phyloP scores from a whole-genome alignment of 2,329 filamentous ascomycete species.

The Claviceps maximensis region DNA sequence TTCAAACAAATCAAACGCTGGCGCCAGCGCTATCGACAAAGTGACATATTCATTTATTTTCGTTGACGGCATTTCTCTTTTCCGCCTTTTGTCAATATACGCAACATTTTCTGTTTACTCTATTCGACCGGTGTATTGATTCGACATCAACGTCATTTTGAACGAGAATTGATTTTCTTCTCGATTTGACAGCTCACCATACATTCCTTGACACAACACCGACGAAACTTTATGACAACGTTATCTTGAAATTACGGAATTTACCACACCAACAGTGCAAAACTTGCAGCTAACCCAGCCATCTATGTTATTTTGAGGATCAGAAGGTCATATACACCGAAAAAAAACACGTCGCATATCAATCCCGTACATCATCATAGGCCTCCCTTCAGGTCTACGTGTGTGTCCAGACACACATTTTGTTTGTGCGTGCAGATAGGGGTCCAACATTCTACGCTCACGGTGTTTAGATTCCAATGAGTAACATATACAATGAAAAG shows the following conservation, averaged over 20 bases:
- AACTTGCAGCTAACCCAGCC: neutral
- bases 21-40: neutral
- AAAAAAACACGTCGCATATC: neutral
- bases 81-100: neutral
- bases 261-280: slow-evolving; percentile 5
- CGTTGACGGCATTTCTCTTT: neutral
- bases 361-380: slow-evolving; percentile 7
- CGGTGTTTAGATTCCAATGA: slow-evolving; percentile 30
- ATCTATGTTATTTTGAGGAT: neutral
- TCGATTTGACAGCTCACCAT: neutral
- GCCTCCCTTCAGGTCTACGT: neutral
- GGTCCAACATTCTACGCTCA: neutral
- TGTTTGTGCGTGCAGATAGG: neutral
- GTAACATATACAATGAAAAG: slow-evolving; percentile 40
- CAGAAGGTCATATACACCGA: neutral
- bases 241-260: neutral
- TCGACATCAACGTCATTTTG: slow-evolving; percentile 1
- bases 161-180: neutral
- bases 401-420: neutral
- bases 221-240: slow-evolving; percentile 2
- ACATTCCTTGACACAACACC: slow-evolving; percentile 4
- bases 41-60: neutral
- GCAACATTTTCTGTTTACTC: neutral
- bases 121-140: neutral
- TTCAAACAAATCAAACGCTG: neutral